phyloP scores from a whole-genome alignment of 139 green algal genomes.

The Chlamydomonas sp. region DNA sequence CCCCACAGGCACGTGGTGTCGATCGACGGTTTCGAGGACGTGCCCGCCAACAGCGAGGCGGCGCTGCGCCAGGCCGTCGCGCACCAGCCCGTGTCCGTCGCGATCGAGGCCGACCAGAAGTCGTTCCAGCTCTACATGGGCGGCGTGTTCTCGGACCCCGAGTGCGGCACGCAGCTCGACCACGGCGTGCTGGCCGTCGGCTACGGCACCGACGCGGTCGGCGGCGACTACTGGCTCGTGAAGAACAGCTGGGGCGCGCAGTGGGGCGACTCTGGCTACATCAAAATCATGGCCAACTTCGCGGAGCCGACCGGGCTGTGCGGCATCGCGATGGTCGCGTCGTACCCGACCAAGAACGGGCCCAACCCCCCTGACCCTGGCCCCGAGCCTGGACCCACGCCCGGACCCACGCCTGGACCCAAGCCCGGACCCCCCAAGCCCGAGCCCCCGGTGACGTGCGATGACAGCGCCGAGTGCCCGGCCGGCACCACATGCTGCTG shows the following conservation, averaged over 20 bases:
- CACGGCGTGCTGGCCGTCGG: constrained; percentile 83
- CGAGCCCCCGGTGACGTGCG: constrained; percentile 59
- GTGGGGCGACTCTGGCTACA: constrained; percentile 67
- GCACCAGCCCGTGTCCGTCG: constrained; percentile 66
- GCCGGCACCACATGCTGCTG: constrained; percentile 84
- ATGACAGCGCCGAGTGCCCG: constrained; percentile 55
- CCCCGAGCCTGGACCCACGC: constrained; percentile 24
- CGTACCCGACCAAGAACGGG: constrained; percentile 82
- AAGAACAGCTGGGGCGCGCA: constrained; percentile 94
- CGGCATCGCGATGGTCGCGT: constrained; percentile 79
- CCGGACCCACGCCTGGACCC: constrained; percentile 24
- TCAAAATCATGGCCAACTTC: constrained; percentile 48
- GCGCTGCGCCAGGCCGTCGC: constrained; percentile 58
- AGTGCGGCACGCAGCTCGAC: constrained; percentile 62
- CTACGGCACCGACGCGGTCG: constrained; percentile 23
- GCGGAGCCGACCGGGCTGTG: constrained; percentile 64
- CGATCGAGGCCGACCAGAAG: constrained; percentile 85
- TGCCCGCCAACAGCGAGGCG: constrained; percentile 71
- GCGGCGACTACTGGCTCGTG: constrained; percentile 81
- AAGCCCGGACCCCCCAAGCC: constrained; percentile 34
- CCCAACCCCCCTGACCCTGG: constrained; percentile 42
- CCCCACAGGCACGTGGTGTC: constrained; percentile 35
- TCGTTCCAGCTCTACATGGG: constrained; percentile 66
- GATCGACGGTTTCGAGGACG: constrained; percentile 80
- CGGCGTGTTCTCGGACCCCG: constrained; percentile 35